Base-by-base conservation (phyloP, 257 asterid genomes). In the Cruciata laevipes region DNA sequence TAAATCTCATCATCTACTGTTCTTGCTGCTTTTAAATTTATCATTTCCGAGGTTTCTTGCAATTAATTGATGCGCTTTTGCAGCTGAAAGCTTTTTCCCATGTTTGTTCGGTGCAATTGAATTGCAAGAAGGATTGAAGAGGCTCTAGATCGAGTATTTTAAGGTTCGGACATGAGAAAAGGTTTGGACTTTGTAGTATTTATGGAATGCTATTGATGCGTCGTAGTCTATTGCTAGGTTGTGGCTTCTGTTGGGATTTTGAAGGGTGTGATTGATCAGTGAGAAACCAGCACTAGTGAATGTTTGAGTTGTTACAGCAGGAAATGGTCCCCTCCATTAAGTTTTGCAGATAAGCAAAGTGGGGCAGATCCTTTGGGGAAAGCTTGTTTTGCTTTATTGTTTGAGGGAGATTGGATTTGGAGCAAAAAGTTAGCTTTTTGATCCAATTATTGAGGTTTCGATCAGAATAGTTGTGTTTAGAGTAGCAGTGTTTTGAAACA, bases 241-340 rank as follows among this genome's bases (percentile, higher is more conserved):
- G 77, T 77, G 82, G 84, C 77, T 80, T 80, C 69, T 64, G 80
- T 58, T 56, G 77, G 65, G 63, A 72, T 72, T 77, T 63, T 66
- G 77, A 78, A 75, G 67, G 78, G 80, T 73, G 81, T 75, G 82
- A 82, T 74, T 78, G 82, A 74, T 78, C 81, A 74, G 83, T 67
- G 75, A 85, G 71, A 68, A 75, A 83, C 81, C 88, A 47, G 55
- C 55, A 71, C 84, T 77, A 73, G 60, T 57, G 69, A 69, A 74
- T 68, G 77, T 78, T 66, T 71, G 73, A 49, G 76, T 65, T 69
- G 80, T 67, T 72, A 49, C 66, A 74, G 65, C 59, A 64, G 68
- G 59, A 56, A 33, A 73, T 79, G 90, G 92, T 79, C 94, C 96
- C 90, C 89, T 86, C 91, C 93, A 83, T 86, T 82, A 75, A 76